A percentile compares a stretch with the other conserved stretches of the same genome.
Conservation (phyloP, 345 rosid species). For the Streptanthus diversifolius region DNA sequence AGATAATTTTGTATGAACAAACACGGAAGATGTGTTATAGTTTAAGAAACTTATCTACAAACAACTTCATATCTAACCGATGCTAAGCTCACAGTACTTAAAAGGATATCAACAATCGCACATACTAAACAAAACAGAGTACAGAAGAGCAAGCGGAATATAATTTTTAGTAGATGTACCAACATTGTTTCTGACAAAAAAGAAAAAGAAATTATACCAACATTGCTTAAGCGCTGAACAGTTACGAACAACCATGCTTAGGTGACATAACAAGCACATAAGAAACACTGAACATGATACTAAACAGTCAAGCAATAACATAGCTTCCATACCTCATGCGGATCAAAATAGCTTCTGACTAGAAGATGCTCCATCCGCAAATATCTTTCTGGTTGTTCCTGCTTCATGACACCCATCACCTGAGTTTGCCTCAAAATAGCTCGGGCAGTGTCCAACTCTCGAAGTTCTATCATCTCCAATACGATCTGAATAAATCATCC, state of each 20-base stretch:
- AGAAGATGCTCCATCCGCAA: slow-evolving; percentile 90
- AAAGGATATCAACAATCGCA: background rate
- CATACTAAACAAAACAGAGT: background rate
- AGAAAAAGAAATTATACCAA: background rate
- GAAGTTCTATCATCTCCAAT: slow-evolving; percentile 92
- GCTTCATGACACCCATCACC: slow-evolving; percentile 99
- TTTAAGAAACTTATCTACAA: slow-evolving; percentile 2
- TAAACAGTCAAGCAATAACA: background rate
- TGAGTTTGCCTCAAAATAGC: slow-evolving; percentile 96
- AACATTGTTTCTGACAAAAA: background rate
- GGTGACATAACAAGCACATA: slow-evolving; percentile 1
- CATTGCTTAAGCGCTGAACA: background rate
- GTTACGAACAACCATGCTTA: background rate
- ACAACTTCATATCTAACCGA: background rate
- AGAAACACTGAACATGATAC: background rate
- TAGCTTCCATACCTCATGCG: slow-evolving; percentile 67
- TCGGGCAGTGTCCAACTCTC: slow-evolving; percentile 93
- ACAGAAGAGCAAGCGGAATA: background rate
- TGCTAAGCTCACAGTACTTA: background rate
- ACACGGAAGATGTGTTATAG: background rate
- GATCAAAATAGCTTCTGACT: slow-evolving; percentile 93
- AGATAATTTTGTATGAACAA: background rate
- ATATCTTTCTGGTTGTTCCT: slow-evolving; percentile 97
- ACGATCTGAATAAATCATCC: slow-evolving; percentile 58
- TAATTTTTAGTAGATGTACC: slow-evolving; percentile 4